Evolutionary conservation across 768 basidiomycete species (phyloP), one percentile per base, ranked within the genome.

Genomic region (Sarcodon aspratus): DNA sequence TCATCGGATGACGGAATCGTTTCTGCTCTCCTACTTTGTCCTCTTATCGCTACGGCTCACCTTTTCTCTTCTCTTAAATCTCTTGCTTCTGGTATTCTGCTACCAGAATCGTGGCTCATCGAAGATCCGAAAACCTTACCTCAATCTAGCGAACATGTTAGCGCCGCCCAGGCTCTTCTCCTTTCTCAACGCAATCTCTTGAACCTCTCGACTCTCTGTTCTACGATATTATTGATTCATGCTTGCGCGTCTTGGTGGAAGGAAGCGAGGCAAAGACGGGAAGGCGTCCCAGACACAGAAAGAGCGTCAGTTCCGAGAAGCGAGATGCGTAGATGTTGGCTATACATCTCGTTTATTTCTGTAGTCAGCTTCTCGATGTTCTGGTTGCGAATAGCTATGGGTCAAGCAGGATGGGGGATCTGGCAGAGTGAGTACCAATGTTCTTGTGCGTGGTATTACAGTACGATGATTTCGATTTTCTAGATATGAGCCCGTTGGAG

Each of bases 1-100:
- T 85, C 82, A 44, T 65, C 74, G 10, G 93, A 95, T 60, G 92
- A 96, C 61, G 94, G 94, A 11, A 79, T 84, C 18, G 66, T 88
- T 50, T 91, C 85, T 38, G 91, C 85, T 2, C 67, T 95, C 10
- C 73, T 92, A n/a, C 73, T 93, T 33, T 85, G 82, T 10, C 90
- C 93, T 2, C 69, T 95, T 32, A 79, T 95, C 47, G 75, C 88
- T 7, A 72, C 80, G 9, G 79, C 82, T 0, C 61, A 92, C 47
- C 66, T 90, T 52, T 73, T 72, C 75, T 42, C 75, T 73, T 18
- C 68, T 66, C 55, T 65, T 60, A 61, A 58, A 57, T 63, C 53
- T 58, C 63, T 63, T 56, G 61, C 48, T 43, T 49, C 53, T 45
- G 60, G 46, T 44, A 60, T 46, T 48, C 27, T 36, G 0, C 66